Conservation (phyloP, 2,329 filamentous ascomycete genomes). For the Corinectria fuckeliana region DNA sequence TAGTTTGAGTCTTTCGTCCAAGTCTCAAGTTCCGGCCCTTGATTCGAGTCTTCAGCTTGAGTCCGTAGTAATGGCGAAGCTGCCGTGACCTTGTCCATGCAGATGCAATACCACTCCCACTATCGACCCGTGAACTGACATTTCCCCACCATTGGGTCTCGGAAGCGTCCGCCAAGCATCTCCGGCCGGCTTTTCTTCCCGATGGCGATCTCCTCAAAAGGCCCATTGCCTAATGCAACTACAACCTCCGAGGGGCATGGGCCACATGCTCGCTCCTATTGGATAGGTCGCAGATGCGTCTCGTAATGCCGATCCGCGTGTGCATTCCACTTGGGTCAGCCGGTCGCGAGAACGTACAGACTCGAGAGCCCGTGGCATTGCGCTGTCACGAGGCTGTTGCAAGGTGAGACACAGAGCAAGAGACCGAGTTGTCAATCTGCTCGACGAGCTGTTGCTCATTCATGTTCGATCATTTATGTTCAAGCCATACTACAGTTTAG, state of each 20-base stretch:
- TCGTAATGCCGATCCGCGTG: not conserved
- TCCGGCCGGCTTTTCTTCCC: not conserved
- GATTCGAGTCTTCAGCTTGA: not conserved
- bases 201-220: not conserved
- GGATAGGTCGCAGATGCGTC: not conserved
- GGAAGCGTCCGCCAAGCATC: constrained; percentile 1
- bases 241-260: constrained; percentile 1
- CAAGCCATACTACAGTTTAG: not conserved
- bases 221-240: constrained; percentile 3
- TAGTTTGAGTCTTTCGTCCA: too few species aligned
- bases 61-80: too few species aligned
- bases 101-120: not conserved
- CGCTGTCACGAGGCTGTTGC: not conserved
- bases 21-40: too few species aligned
- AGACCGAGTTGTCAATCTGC: not conserved
- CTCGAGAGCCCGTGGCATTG: not conserved
- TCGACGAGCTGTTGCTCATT: not conserved
- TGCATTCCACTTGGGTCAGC: constrained; percentile 7
- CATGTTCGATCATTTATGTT: not conserved
- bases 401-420: constrained; percentile 1
- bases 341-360: not conserved
- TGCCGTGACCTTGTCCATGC: not conserved
- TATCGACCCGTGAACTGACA: not conserved
- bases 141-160: constrained; percentile 4
- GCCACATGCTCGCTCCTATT: not conserved